phyloP scores from a whole-genome alignment of 2,329 filamentous ascomycete species.

The Zasmidium cellare region DNA sequence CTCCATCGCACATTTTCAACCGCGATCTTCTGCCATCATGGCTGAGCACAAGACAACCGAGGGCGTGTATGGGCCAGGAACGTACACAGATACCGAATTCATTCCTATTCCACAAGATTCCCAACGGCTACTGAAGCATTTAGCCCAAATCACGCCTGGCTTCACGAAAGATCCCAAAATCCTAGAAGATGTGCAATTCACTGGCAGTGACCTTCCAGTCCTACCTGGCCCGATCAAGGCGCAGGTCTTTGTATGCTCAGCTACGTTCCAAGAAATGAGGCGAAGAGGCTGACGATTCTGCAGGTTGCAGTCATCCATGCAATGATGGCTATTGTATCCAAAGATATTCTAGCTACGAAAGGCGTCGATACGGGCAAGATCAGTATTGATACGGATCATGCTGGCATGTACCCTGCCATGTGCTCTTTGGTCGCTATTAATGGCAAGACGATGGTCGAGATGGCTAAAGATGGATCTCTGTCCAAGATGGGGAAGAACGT shows the following conservation, averaged over 20 bases:
- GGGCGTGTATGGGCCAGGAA: slow-evolving; percentile 35
- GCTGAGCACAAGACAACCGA: too few species aligned
- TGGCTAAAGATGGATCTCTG: slow-evolving; percentile 26
- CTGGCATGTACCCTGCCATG: slow-evolving; percentile 46
- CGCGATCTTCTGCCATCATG: too few species aligned
- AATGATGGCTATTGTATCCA: slow-evolving; percentile 43
- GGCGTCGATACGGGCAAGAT: slow-evolving; percentile 28
- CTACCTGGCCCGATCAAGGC: slow-evolving; percentile 46
- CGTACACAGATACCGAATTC: slow-evolving; percentile 38
- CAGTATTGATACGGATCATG: slow-evolving; percentile 48
- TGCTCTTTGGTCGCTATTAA: slow-evolving; percentile 39
- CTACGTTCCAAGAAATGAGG: too few species aligned
- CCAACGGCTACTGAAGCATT: slow-evolving; percentile 37
- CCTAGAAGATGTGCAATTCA: slow-evolving; percentile 38
- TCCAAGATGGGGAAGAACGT: slow-evolving; percentile 26
- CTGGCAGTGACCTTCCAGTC: slow-evolving; percentile 39
- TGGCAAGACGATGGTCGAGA: slow-evolving; percentile 31
- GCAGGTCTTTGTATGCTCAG: slow-evolving; percentile 22
- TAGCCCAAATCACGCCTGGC: slow-evolving; percentile 39
- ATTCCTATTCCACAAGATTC: slow-evolving; percentile 39
- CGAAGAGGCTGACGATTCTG: neutral
- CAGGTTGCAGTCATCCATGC: slow-evolving; percentile 41
- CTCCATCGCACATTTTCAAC: too few species aligned
- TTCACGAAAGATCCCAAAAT: slow-evolving; percentile 38
- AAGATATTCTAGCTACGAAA: slow-evolving; percentile 39